Evolutionary conservation across 2,329 filamentous ascomycete genomes (phyloP).

Genomic region (Pseudogymnoascus sp.): DNA sequence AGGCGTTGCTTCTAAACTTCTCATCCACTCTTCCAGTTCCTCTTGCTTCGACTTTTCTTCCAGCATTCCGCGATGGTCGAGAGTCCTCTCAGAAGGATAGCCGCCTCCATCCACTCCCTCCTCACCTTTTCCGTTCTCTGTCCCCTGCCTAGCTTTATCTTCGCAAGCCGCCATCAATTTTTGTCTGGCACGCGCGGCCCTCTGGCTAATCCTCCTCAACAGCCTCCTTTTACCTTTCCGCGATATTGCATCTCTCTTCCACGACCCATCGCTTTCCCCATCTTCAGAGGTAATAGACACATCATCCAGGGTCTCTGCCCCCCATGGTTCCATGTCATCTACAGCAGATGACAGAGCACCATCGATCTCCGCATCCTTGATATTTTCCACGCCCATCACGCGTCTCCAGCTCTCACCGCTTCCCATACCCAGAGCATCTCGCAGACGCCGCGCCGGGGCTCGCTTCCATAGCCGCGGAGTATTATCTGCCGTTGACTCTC

Average conservation of each 20-base stretch:
- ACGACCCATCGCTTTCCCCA: background rate
- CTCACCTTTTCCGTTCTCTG: background rate
- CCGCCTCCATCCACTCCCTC: no score
- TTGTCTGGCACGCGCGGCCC: background rate
- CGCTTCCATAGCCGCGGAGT: background rate
- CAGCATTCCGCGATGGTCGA: background rate
- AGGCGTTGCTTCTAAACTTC: background rate
- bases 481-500: background rate
- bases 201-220: background rate
- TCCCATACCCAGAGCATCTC: background rate
- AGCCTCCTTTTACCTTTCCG: background rate
- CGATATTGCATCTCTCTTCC: background rate
- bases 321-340: background rate
- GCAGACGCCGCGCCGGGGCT: background rate
- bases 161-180: background rate
- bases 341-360: no score
- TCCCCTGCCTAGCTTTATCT: background rate
- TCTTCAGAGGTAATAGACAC: background rate
- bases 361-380: background rate
- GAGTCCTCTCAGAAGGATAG: background rate
- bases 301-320: background rate
- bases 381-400: background rate
- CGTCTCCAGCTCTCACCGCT: background rate
- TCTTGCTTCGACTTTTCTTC: background rate
- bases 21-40: background rate